Evolutionary conservation across 2,329 filamentous ascomycete species (phyloP), one percentile per base, ranked within the genome.

Genomic region (Chrysoporthe austroafricana): DNA sequence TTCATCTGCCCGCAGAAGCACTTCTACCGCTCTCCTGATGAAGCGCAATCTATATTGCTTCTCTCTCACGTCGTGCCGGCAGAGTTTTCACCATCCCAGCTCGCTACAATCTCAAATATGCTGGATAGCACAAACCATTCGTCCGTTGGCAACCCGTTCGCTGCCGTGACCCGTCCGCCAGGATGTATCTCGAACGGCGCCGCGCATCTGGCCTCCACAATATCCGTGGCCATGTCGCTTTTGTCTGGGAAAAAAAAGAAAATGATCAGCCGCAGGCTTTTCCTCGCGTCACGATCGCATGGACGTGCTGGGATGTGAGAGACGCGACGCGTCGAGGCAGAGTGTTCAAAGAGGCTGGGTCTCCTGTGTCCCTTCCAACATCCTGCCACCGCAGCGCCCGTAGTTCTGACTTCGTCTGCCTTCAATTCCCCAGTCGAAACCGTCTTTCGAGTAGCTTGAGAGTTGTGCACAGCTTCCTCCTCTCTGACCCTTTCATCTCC

Each of bases 281-380:
- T 44, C 43, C 43, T 44, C 57, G 57, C 44, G 57, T 60, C 57
- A 21, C 43, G 57, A 43, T 60, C 57, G 57, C 26, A 39, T 21
- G 2, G 57, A 14, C 42, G 3, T 39, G 9, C 36, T 39, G 36
- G 36, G 36, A 39, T 39, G 36, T 39, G 36, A 3, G 42, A 36
- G 57, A 44, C 57, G 39, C 26, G 57, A 42, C 57, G 57, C 57
- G 57, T 60, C 39, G 21, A 26, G 18, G 32, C 43, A 32, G n/a
- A 60, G n/a, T 46, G 9, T 46, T 43, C 39, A 60, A 60, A 60
- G 36, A 18, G 39, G 4, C 39, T 26, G 36, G 18, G 1, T n/a
- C 42, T 60, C 50, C 4, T 26, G n/a, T 44, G n/a, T 21, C 39
- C 39, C n/a, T 9, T 39, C 43, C 57, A 18, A 26, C 14, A 14